phyloP scores from a whole-genome alignment of 768 basidiomycete species.

The Boletus rufocinnamomeus region DNA sequence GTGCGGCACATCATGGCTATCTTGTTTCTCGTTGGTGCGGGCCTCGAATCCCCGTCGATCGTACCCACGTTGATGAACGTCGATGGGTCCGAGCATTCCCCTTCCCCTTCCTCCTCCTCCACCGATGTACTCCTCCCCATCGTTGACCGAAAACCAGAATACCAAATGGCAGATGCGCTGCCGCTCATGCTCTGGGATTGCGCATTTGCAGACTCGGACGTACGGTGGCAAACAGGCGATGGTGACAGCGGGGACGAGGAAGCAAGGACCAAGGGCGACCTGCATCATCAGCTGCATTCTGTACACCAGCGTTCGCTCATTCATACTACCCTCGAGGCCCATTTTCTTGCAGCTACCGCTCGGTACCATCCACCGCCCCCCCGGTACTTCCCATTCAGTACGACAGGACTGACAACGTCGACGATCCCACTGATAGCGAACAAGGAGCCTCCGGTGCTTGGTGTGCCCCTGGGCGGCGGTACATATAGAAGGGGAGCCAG shows the following conservation, averaged over 20 bases:
- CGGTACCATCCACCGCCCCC: conserved; percentile 49
- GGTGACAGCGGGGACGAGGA: conserved; percentile 30
- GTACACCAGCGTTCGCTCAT: conserved; percentile 64
- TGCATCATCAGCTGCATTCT: conserved; percentile 55
- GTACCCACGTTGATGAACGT: conserved; percentile 76
- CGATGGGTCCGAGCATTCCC: conserved; percentile 32
- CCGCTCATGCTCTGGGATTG: conserved; percentile 94
- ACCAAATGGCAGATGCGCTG: conserved; percentile 91
- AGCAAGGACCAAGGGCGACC: conserved; percentile 35
- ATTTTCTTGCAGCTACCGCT: conserved; percentile 62
- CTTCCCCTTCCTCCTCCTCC: not conserved
- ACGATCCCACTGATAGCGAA: conserved; percentile 20
- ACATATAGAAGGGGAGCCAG: conserved; percentile 57
- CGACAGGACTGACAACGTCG: conserved; percentile 23
- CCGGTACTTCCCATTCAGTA: conserved; percentile 39
- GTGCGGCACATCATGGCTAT: conserved; percentile 93
- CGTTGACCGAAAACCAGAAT: conserved; percentile 78
- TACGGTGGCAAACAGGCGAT: conserved; percentile 71
- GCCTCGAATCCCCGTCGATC: conserved; percentile 72
- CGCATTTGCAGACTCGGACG: conserved; percentile 62
- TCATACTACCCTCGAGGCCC: conserved; percentile 59
- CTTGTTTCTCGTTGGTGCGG: conserved; percentile 83
- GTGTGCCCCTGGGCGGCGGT: conserved; percentile 74
- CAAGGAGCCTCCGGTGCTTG: conserved; percentile 35
- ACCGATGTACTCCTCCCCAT: conserved; percentile 41